A percentile compares a stretch with the other conserved stretches of the same genome.
Evolutionary conservation across 257 asterid species (phyloP).

Genomic region (Asclepias syriaca): DNA sequence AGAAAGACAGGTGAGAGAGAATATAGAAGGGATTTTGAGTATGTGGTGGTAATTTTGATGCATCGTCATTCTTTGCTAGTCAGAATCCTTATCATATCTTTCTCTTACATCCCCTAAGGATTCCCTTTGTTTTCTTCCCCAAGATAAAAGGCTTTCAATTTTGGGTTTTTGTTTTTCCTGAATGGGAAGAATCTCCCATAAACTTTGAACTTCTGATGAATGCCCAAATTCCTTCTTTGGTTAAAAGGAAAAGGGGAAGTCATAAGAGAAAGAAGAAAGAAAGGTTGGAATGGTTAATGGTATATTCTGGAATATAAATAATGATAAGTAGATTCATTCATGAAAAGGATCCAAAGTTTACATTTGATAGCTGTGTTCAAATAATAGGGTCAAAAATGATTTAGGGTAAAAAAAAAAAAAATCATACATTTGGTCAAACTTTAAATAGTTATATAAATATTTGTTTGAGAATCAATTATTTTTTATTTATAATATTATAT

Average conservation of each 20-base stretch:
- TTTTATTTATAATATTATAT: too few species aligned
- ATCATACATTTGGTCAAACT: not conserved
- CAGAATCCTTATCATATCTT: slow-evolving; percentile 27
- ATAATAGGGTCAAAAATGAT: too few species aligned
- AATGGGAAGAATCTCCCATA: slow-evolving; percentile 6
- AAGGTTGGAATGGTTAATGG: not conserved
- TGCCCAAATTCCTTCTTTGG: not conserved
- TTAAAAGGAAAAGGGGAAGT: not conserved
- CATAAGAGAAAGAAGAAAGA: not conserved
- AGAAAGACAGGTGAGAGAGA: slow-evolving; percentile 14
- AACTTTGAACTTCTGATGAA: not conserved
- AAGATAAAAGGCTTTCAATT: not conserved
- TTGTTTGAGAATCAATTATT: too few species aligned
- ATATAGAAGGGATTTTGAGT: slow-evolving; percentile 12
- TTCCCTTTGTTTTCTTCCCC: slow-evolving; percentile 15
- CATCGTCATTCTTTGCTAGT: slow-evolving; percentile 15
- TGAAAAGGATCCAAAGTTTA: not conserved
- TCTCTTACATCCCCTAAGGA: slow-evolving; percentile 10
- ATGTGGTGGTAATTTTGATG: slow-evolving; percentile 30
- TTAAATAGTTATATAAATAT: too few species aligned
- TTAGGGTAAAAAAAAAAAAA: too few species aligned
- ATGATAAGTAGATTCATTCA: not conserved
- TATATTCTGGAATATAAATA: not conserved
- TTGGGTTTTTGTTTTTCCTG: not conserved
- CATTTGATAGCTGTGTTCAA: not conserved